phyloP scores from a whole-genome alignment of 306 rosid species.

The Carpinus viminea region DNA sequence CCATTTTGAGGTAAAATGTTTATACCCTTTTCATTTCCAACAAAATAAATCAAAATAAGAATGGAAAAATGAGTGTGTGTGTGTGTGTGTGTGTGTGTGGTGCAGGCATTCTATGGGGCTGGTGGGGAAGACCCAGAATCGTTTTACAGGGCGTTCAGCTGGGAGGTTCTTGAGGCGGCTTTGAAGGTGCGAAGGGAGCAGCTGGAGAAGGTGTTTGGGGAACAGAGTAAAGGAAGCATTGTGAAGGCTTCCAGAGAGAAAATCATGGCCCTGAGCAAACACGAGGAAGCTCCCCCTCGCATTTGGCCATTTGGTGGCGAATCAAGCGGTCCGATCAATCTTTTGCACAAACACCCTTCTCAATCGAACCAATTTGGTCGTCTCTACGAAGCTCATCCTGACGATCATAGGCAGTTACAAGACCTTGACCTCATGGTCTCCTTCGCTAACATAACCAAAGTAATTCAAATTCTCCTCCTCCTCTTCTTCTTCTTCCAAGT shows the following conservation, averaged over 20 bases:
- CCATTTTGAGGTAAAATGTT: conserved; percentile 38
- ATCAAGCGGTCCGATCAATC: conserved; percentile 42
- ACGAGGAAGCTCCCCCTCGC: neutral
- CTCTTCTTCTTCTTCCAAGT: too few species aligned
- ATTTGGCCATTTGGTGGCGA: conserved; percentile 61
- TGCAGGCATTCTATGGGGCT: conserved; percentile 42
- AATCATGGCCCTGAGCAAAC: conserved; percentile 40
- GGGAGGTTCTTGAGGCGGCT: conserved; percentile 62
- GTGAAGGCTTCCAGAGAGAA: conserved; percentile 46
- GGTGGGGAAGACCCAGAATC: conserved; percentile 65
- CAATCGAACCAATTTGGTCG: conserved; percentile 54
- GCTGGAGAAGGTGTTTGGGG: conserved; percentile 45
- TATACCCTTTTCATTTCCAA: neutral
- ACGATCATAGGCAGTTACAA: conserved; percentile 30
- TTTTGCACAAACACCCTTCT: conserved; percentile 38
- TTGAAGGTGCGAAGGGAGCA: conserved; percentile 35
- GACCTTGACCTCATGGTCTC: conserved; percentile 43
- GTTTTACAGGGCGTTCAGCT: conserved; percentile 60
- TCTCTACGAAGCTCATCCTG: conserved; percentile 41
- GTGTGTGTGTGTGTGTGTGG: too few species aligned
- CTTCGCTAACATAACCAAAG: conserved; percentile 56
- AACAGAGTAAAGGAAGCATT: conserved; percentile 49
- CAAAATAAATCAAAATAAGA: too few species aligned
- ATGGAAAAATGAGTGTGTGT: too few species aligned
- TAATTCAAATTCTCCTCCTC: neutral